Evolutionary conservation across 495 filamentous ascomycete genomes (phyloP).

Genomic region (Hypoxylon fuscum): DNA sequence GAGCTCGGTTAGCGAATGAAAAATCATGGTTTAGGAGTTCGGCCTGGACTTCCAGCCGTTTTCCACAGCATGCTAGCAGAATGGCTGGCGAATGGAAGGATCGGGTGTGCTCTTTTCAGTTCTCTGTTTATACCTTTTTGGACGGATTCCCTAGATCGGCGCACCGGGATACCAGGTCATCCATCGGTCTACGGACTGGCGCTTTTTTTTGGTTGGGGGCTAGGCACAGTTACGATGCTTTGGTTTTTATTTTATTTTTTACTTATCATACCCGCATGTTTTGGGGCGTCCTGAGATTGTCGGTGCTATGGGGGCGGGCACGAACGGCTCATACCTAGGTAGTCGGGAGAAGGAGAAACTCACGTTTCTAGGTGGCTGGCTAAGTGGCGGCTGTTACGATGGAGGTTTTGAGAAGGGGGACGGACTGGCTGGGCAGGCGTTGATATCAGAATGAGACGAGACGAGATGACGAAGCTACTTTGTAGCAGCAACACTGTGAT

Average conservation of each 20-base stretch:
- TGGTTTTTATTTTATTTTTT: not conserved
- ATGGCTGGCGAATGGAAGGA: not conserved
- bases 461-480: slow-evolving; percentile 6
- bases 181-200: slow-evolving; percentile 18
- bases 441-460: slow-evolving; percentile 33
- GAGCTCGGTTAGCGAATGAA: slow-evolving; percentile 49
- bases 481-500: not conserved
- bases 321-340: not conserved
- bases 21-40: not conserved
- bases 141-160: slow-evolving; percentile 27
- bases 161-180: slow-evolving; percentile 22
- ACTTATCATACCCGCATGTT: slow-evolving; percentile 36
- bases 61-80: not conserved
- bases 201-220: slow-evolving; percentile 9
- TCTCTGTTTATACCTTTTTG: slow-evolving; percentile 31
- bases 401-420: not conserved
- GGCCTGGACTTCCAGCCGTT: not conserved
- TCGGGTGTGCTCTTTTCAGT: slow-evolving; percentile 15
- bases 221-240: slow-evolving; percentile 14
- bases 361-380: not conserved
- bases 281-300: slow-evolving; percentile 36
- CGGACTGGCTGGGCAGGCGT: not conserved
- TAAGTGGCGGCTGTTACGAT: not conserved
- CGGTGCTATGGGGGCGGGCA: slow-evolving; percentile 18
- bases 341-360: not conserved